These are phyloP conservation scores for Leishmania lainsoni DNA, from an alignment of 208 protist species.

Conservation along the genomic window DNA sequence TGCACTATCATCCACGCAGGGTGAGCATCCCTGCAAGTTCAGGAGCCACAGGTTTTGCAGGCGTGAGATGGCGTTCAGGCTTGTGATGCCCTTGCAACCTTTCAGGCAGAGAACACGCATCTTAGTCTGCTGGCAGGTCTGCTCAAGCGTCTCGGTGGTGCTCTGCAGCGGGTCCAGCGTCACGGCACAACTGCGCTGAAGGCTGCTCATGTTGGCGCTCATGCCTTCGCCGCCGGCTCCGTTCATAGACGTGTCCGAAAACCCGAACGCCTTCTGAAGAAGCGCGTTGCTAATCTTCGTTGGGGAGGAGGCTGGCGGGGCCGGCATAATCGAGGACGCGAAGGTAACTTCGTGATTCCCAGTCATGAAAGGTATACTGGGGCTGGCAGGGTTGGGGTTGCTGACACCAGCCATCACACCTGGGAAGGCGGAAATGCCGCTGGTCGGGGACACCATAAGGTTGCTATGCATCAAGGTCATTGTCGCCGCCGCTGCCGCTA, in stretches of 20 bases:
- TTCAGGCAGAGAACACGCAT: slow-evolving; percentile 61
- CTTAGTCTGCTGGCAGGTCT: slow-evolving; percentile 57
- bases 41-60: slow-evolving; percentile 70
- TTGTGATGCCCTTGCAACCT: slow-evolving; percentile 65
- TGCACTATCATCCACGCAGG: slow-evolving; percentile 54
- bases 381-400: slow-evolving; percentile 11
- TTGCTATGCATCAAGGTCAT: slow-evolving; percentile 33
- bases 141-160: slow-evolving; percentile 66
- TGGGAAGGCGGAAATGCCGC: slow-evolving; percentile 14
- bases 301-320: slow-evolving; percentile 19
- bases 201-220: slow-evolving; percentile 42
- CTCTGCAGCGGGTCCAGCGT: slow-evolving; percentile 50
- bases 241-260: slow-evolving; percentile 25
- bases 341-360: slow-evolving; percentile 16
- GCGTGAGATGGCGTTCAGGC: slow-evolving; percentile 45
- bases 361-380: slow-evolving; percentile 25
- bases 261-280: slow-evolving; percentile 30
- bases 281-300: slow-evolving; percentile 37
- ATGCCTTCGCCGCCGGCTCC: slow-evolving; percentile 36
- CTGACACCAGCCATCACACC: slow-evolving; percentile 20
- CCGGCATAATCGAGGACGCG: slow-evolving; percentile 15
- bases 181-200: slow-evolving; percentile 38
- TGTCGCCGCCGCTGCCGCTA: slow-evolving; percentile 12
- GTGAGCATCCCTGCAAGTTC: slow-evolving; percentile 68
- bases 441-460: slow-evolving; percentile 28